Conservation (phyloP, 169 alveolate species). For the Plasmodium reichenowi region DNA sequence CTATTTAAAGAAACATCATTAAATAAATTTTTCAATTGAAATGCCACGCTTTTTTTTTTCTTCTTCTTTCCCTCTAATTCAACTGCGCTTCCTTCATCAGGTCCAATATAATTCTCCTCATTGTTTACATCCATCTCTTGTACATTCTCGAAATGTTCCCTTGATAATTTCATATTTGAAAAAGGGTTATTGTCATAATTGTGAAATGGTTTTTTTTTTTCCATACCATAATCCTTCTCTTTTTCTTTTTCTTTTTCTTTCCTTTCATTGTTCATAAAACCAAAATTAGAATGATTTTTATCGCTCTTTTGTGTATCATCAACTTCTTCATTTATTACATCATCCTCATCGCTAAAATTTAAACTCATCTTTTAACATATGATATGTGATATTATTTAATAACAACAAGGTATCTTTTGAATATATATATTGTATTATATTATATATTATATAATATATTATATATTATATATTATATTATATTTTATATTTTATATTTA, state of each 20-base stretch:
- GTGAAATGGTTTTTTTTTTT: background rate
- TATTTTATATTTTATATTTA: too few relatives aligned
- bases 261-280: background rate
- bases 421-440: too few relatives aligned
- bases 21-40: conserved; percentile 68
- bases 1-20: conserved; percentile 53
- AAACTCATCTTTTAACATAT: conserved; percentile 31
- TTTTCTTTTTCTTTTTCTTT: background rate
- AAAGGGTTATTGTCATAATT: background rate
- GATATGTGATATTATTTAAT: too few relatives aligned
- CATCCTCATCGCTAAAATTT: conserved; percentile 76
- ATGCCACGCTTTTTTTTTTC: conserved; percentile 41
- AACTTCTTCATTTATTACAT: conserved; percentile 23
- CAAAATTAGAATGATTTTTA: conserved; percentile 18
- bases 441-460: too few relatives aligned
- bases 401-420: too few relatives aligned
- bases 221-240: background rate
- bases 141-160: background rate
- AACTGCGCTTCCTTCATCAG: conserved; percentile 7
- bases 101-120: conserved; percentile 7
- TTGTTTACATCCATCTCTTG: conserved; percentile 11
- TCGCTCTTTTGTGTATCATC: conserved; percentile 9
- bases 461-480: too few relatives aligned
- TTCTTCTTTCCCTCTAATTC: conserved; percentile 44
- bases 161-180: background rate